phyloP scores from a whole-genome alignment of 257 asterid genomes.

The Nicotiana otophora region DNA sequence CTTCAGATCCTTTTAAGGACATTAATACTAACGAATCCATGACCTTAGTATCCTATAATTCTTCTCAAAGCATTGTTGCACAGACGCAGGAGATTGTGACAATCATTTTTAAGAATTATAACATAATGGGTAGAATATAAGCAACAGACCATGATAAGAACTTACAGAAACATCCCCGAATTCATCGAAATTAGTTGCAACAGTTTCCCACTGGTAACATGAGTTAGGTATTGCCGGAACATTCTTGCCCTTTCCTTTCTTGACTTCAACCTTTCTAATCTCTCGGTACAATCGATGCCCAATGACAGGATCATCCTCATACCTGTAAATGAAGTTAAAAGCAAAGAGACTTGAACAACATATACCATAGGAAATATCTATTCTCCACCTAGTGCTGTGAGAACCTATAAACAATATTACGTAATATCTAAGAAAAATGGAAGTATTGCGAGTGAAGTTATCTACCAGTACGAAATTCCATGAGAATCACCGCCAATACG shows the following conservation, averaged over 20 bases:
- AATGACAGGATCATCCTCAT: conserved; percentile 77
- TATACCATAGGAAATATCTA: neutral
- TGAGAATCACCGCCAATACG: conserved; percentile 93
- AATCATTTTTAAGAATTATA: neutral
- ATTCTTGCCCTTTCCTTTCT: conserved; percentile 77
- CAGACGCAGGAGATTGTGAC: too few relatives aligned
- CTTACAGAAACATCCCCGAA: conserved; percentile 87
- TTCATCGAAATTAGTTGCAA: conserved; percentile 88
- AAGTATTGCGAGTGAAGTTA: neutral
- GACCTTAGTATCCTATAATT: too few relatives aligned
- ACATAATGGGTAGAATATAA: neutral
- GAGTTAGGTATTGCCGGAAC: conserved; percentile 69
- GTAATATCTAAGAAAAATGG: neutral
- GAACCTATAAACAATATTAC: neutral
- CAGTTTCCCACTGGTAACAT: conserved; percentile 93
- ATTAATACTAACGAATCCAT: too few relatives aligned
- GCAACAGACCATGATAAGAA: conserved; percentile 14
- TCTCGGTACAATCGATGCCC: conserved; percentile 95
- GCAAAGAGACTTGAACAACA: neutral
- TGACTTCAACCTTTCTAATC: conserved; percentile 79
- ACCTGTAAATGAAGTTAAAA: conserved; percentile 40
- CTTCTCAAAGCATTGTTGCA: too few relatives aligned
- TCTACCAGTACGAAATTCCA: conserved; percentile 91
- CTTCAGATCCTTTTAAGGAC: too few relatives aligned
- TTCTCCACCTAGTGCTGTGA: neutral